A percentile compares a stretch with the other conserved stretches of the same genome.
These are phyloP conservation scores for Trypanosoma avium DNA, from an alignment of 208 protist species.

Conservation along the genomic window DNA sequence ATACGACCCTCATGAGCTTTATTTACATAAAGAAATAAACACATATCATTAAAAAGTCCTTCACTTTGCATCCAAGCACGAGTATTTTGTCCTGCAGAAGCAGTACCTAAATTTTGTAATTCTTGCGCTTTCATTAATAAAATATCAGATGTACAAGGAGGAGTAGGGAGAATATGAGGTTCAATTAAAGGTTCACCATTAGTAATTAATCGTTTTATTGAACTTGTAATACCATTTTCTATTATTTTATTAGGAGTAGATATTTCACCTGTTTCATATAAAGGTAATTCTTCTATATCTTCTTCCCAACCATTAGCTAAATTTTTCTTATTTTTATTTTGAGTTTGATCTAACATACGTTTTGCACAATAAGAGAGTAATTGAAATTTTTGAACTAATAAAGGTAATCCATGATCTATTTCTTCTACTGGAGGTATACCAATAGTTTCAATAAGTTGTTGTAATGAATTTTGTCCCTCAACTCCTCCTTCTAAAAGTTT, in stretches of 20 bases:
- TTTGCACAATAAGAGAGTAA: constrained; percentile 59
- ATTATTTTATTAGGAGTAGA: background rate
- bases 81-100: constrained; percentile 31
- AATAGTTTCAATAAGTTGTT: constrained; percentile 21
- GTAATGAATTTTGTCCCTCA: constrained; percentile 25
- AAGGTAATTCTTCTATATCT: constrained; percentile 6
- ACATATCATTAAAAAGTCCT: constrained; percentile 87
- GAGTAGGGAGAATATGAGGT: constrained; percentile 55
- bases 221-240: background rate
- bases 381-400: constrained; percentile 85
- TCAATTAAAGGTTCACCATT: constrained; percentile 57
- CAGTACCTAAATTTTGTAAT: constrained; percentile 41
- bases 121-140: constrained; percentile 51
- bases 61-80: constrained; percentile 57
- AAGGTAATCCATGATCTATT: constrained; percentile 44
- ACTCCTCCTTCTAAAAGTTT: constrained; percentile 25
- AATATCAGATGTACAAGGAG: constrained; percentile 59
- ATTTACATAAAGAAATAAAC: constrained; percentile 81
- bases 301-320: constrained; percentile 35
- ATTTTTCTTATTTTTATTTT: background rate
- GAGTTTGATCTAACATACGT: constrained; percentile 30
- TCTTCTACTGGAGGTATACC: constrained; percentile 28
- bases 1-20: constrained; percentile 55
- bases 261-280: constrained; percentile 3
- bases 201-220: constrained; percentile 46